A percentile compares a stretch with the other conserved stretches of the same genome.
phyloP scores from a whole-genome alignment of 2,329 filamentous ascomycete species.

The Cordyceps cateniannulata region DNA sequence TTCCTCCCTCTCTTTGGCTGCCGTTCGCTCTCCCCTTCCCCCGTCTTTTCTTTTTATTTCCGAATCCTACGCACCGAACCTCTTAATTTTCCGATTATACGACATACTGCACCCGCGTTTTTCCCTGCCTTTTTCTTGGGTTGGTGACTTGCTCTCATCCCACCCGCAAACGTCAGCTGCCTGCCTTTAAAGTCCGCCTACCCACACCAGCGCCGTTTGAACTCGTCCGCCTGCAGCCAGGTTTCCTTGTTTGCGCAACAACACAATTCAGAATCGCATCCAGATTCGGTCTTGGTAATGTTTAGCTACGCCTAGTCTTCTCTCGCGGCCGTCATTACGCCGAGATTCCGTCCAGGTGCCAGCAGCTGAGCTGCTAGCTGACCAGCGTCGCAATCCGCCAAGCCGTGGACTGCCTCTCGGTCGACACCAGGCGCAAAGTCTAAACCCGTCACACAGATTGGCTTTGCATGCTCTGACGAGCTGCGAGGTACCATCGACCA shows the following conservation, averaged over 20 bases:
- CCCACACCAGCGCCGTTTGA: background rate
- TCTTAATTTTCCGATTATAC: background rate
- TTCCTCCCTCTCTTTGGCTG: conserved; percentile 2
- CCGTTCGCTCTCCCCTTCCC: background rate
- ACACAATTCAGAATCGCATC: background rate
- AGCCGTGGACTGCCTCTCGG: background rate
- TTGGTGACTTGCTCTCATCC: background rate
- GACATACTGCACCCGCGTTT: background rate
- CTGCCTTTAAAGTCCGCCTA: background rate
- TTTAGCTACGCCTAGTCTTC: background rate
- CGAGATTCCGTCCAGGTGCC: background rate
- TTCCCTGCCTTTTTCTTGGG: too few species aligned
- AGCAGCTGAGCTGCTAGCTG: background rate
- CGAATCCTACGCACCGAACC: background rate
- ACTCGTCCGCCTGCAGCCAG: background rate
- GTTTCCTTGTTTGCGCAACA: background rate
- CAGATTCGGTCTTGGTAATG: background rate
- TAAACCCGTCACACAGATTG: background rate
- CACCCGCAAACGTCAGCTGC: background rate
- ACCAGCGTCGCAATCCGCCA: background rate
- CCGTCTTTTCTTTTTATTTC: background rate
- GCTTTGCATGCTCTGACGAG: conserved; percentile 1
- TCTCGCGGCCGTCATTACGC: background rate
- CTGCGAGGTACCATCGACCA: background rate
- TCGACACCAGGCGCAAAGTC: background rate